phyloP scores from a whole-genome alignment of 2,329 filamentous ascomycete species.

The Fusarium kyushuense region DNA sequence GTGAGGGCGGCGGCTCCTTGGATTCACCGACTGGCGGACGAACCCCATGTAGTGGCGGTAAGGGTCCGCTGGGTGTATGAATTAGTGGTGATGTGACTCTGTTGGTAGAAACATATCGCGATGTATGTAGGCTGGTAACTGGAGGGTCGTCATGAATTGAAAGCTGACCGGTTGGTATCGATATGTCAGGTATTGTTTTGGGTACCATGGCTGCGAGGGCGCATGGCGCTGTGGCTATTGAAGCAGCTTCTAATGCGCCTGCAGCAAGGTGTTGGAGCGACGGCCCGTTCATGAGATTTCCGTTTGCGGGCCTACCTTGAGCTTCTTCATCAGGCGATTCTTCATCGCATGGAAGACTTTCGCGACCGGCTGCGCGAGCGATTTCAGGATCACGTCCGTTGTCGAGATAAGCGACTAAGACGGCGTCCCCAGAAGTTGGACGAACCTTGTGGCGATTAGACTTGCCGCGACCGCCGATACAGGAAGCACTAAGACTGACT shows the following conservation, averaged over 20 bases:
- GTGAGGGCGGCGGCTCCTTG: slow-evolving; percentile 54
- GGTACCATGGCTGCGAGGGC: slow-evolving; percentile 26
- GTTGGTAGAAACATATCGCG: slow-evolving; percentile 22
- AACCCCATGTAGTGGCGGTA: slow-evolving; percentile 56
- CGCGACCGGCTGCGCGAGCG: slow-evolving; percentile 66
- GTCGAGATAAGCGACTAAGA: slow-evolving; percentile 74
- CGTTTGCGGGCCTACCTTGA: slow-evolving; percentile 22
- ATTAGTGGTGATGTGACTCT: slow-evolving; percentile 42
- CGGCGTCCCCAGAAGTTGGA: slow-evolving; percentile 71
- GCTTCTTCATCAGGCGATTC: slow-evolving; percentile 44
- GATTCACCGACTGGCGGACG: slow-evolving; percentile 53
- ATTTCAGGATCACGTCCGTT: slow-evolving; percentile 74
- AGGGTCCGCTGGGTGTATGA: slow-evolving; percentile 46
- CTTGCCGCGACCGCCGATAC: slow-evolving; percentile 58
- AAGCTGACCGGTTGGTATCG: slow-evolving; percentile 49
- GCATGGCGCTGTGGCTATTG: slow-evolving; percentile 18
- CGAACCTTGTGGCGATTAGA: slow-evolving; percentile 66
- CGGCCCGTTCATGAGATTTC: slow-evolving; percentile 40
- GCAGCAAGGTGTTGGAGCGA: slow-evolving; percentile 51
- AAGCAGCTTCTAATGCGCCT: slow-evolving; percentile 50
- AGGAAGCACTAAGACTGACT: slow-evolving; percentile 52
- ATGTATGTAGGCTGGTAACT: slow-evolving; percentile 4
- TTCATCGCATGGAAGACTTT: slow-evolving; percentile 63
- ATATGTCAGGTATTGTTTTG: slow-evolving; percentile 48
- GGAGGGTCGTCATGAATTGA: slow-evolving; percentile 52